phyloP scores from a whole-genome alignment of 352 stramenopile genomes.

The Phytophthora podocarpi region DNA sequence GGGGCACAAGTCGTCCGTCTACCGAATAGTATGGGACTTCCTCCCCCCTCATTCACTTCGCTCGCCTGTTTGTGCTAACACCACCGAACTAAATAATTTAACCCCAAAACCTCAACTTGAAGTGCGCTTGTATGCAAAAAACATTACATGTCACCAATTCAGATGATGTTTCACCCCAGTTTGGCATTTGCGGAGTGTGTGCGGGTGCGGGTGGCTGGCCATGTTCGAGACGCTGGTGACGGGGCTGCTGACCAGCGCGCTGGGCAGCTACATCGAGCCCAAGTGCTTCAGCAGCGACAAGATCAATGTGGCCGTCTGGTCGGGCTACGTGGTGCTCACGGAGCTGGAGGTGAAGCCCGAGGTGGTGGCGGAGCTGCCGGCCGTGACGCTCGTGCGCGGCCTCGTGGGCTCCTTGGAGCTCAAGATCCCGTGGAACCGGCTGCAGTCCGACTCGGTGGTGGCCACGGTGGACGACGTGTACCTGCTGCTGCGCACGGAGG shows the following conservation, averaged over 20 bases:
- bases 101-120: constrained; percentile 34
- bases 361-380: constrained; percentile 62
- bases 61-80: constrained; percentile 30
- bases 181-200: too few species aligned
- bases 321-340: constrained; percentile 83
- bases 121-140: constrained; percentile 4
- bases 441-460: constrained; percentile 88
- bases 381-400: constrained; percentile 75
- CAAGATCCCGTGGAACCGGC: constrained; percentile 90
- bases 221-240: constrained; percentile 92
- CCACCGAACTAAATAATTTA: constrained; percentile 6
- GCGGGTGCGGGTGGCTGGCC: neutral
- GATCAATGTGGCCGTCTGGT: constrained; percentile 89
- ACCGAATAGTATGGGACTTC: constrained; percentile 12
- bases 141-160: neutral
- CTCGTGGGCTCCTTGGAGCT: constrained; percentile 87
- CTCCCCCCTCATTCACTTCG: constrained; percentile 8
- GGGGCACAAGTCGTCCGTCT: constrained; percentile 6
- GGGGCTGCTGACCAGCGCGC: constrained; percentile 80
- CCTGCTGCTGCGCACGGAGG: constrained; percentile 75
- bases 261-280: constrained; percentile 88
- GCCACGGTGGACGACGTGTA: constrained; percentile 90
- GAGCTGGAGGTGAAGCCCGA: constrained; percentile 84
- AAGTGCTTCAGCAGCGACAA: constrained; percentile 90
- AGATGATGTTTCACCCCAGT: too few species aligned